Evolutionary conservation across 2,329 filamentous ascomycete species (phyloP).

Genomic region (Pyrenochaeta sp.): DNA sequence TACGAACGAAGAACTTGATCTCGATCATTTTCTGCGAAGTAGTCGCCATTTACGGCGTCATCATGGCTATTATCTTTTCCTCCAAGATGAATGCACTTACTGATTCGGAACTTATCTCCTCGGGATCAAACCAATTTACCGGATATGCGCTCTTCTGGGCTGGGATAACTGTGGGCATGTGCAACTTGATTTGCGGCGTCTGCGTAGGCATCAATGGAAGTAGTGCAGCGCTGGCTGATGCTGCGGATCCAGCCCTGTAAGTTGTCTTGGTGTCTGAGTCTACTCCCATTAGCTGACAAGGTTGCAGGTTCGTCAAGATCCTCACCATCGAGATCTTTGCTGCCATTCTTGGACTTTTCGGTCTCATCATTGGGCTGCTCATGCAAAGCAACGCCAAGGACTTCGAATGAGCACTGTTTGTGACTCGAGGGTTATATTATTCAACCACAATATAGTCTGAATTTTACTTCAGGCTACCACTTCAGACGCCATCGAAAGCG

Average conservation of each 20-base stretch:
- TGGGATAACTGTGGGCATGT: constrained; percentile 91
- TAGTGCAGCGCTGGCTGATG: constrained; percentile 94
- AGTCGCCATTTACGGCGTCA: constrained; percentile 99
- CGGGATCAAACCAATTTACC: constrained; percentile 86
- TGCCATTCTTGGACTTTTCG: constrained; percentile 94
- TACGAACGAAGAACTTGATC: constrained; percentile 99
- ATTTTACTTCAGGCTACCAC: constrained; percentile 1
- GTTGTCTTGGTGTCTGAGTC: constrained; percentile 47
- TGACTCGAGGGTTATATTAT: background rate
- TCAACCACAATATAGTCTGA: background rate
- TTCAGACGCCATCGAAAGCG: constrained; percentile 5
- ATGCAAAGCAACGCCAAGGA: constrained; percentile 83
- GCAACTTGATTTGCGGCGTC: constrained; percentile 95
- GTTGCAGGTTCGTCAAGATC: constrained; percentile 90
- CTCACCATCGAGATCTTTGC: constrained; percentile 99
- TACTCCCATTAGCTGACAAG: constrained; percentile 12
- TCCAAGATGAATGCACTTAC: constrained; percentile 78
- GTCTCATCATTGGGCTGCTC: constrained; percentile 91
- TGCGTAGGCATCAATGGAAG: constrained; percentile 98
- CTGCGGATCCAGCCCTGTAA: constrained; percentile 87
- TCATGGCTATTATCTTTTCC: constrained; percentile 99
- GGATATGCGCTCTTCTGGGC: constrained; percentile 97
- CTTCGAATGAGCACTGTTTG: constrained; percentile 60
- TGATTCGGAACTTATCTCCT: constrained; percentile 72
- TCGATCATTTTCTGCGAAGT: constrained; percentile 99